phyloP scores from a whole-genome alignment of 2,329 filamentous ascomycete species.

The Neonectria coccinea region DNA sequence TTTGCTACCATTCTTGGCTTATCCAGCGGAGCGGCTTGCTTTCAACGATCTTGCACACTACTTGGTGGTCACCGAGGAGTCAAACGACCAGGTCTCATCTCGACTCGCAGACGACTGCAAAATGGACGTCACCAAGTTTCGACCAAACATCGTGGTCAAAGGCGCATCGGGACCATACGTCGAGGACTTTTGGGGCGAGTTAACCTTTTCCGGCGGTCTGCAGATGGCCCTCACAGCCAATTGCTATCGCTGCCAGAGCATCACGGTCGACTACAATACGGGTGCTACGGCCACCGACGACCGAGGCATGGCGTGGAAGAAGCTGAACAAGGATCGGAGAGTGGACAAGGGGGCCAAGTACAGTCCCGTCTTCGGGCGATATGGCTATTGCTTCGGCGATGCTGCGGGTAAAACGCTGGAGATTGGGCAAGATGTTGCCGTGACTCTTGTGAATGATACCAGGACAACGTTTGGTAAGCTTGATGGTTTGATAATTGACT shows the following conservation, averaged over 20 bases:
- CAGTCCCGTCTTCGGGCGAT: slow-evolving; percentile 42
- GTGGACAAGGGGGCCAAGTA: slow-evolving; percentile 41
- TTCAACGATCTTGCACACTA: slow-evolving; percentile 43
- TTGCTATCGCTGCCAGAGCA: slow-evolving; percentile 42
- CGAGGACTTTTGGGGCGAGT: slow-evolving; percentile 41
- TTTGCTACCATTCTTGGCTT: slow-evolving; percentile 18
- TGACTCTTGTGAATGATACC: slow-evolving; percentile 30
- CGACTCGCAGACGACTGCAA: slow-evolving; percentile 22
- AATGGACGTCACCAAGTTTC: slow-evolving; percentile 43
- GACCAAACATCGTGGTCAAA: slow-evolving; percentile 41
- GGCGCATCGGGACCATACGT: slow-evolving; percentile 34
- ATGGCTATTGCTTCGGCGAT: slow-evolving; percentile 40
- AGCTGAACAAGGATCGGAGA: slow-evolving; percentile 41
- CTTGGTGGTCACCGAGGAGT: slow-evolving; percentile 42
- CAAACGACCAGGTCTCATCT: slow-evolving; percentile 36
- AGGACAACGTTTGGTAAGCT: slow-evolving; percentile 40
- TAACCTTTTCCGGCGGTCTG: slow-evolving; percentile 33
- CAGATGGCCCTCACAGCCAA: slow-evolving; percentile 39
- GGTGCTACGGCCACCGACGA: slow-evolving; percentile 38
- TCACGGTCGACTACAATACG: slow-evolving; percentile 41
- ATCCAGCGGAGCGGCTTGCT: slow-evolving; percentile 27
- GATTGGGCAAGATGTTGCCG: slow-evolving; percentile 30
- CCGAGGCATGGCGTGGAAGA: slow-evolving; percentile 39
- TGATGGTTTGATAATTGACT: rapidly evolving
- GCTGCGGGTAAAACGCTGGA: slow-evolving; percentile 5